Evolutionary conservation across 169 alveolate species (phyloP), one percentile per base, ranked within the genome.

Genomic region (Miamiensis avidus): DNA sequence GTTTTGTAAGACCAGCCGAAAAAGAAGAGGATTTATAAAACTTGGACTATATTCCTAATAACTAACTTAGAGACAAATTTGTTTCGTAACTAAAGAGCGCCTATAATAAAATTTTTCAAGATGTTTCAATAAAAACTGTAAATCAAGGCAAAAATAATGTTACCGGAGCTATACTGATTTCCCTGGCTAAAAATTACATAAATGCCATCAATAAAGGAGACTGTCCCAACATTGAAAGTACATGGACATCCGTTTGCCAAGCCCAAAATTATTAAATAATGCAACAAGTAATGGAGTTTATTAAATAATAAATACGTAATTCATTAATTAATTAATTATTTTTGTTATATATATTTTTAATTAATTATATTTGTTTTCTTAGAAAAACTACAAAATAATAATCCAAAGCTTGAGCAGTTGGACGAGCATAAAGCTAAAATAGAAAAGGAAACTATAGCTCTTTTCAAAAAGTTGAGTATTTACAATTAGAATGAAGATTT

Each of bases 1-100:
- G 97, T 26, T 82, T 95, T 91, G 95, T 95, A 0, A 85, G 98
- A 30, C 98, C 98, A 29, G 93, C 91, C 25, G 96, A 93, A 87
- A 92, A 88, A 81, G 98, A 95, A 84, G 87, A 92, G 69, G 96
- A 93, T 86, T 83, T 95, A 32, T 69, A 82, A 30, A 74, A 34
- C 29, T 82, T 82, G 69, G 87, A 82, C 29, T 0, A 49, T 15
- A 26, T 82, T 0, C 75, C 34, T 82, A 82, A 82, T 16, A n/a
- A 25, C 1, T 15, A 29, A 4, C 74, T 82, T 6, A 82, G 87
- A 34, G 74, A 65, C 6, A 81, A 82, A 34, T 82, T 82, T 82
- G 87, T 82, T 1, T 31, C 31, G 16, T 29, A 82, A 74, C 29
- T 82, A 65, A 82, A 82, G 4, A 65, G 31, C 16, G 87, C 65